Evolutionary conservation across 768 basidiomycete species (phyloP), one percentile per base, ranked within the genome.

Genomic region (Psilocybe sp.): DNA sequence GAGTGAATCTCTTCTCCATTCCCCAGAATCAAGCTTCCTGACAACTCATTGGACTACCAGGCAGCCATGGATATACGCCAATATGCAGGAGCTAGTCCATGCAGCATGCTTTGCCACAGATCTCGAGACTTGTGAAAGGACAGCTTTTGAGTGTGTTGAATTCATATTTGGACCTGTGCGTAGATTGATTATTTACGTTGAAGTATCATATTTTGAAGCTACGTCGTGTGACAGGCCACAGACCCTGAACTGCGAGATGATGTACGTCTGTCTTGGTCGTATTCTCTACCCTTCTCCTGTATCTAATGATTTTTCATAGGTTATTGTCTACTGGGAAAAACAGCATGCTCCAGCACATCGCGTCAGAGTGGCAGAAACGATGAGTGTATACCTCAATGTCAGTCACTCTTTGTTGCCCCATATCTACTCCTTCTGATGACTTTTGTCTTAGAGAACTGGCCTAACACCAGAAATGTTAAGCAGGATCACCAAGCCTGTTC

Each of bases 71-170:
- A 70, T 80, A 18, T 78, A 78, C 61, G 76, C 78, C 15, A 77
- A 81, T n/a, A 74, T 83, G 50, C 80, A 82, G 47, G 87, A 89
- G 57, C 64, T 87, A 14, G 56, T 83, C 42, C 76, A 81, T 51
- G 61, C 76, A 11, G 87, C 84, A 78, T 80, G 82, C 59, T 81
- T 76, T 56, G 78, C 87, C 7, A 73, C 80, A 34, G 86, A 89
- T 60, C 55, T 88, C 40, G 82, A 87, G 51, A 66, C 79, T 0
- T 83, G 83, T 46, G 85, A 90, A 53, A 81, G 86, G 45, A 79
- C 80, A 1, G 78, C 77, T 18, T 79, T 75, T 51, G 87, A 89
- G 60, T 69, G 78, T 15, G 68, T 83, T 18, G 71, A 68, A 15
- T 76, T 84, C 50, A 67, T 84, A 50, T 71, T 81, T 15, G 80